Evolutionary conservation across 306 rosid species (phyloP), one percentile per base, ranked within the genome.

Genomic region (Gastrolobium villosum): DNA sequence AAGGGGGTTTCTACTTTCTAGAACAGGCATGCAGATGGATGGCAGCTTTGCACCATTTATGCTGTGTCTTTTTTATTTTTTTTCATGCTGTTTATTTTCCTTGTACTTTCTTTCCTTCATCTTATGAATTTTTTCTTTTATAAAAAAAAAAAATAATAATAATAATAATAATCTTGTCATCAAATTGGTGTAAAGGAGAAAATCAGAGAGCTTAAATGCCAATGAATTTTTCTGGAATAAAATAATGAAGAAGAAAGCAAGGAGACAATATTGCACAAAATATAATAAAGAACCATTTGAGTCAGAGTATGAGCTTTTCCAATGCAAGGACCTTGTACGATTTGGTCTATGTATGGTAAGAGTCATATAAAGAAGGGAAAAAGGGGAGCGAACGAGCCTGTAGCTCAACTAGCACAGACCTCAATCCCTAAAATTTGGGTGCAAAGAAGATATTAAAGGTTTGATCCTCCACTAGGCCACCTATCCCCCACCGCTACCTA

Each of bases 11-110:
- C 45, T 45, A 7, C 14, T 68, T 43, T 68, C 45, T 45, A 7
- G 32, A 68, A 68, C 60, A 46, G 20, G 62, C 44, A 50, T 70
- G 63, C 50, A 70, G 41, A 70, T 35, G 49, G 36, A 36, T 52
- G 63, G 6, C 1, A 50, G 35, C 62, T 15, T 36, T 50, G 62
- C 75, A 50, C 35, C 34, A 15, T 67, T 46, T 30, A 52, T 52
- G 20, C 36, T 34, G n/a, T n/a, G 34, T 35, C 43, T 30, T 48
- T 26, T 65, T 50, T 41, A 11, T 14, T 46, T 3, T 0, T 31
- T 1, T 10, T 41, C 26, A 20, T 20, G 26, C 26, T 20, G 26
- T 20, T 67, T 30, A 6, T 67, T 67, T 67, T 32, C n/a, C 70
- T 67, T 67, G 45, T 6, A 46, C 34, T 26, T 44, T 46, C 59